phyloP scores from a whole-genome alignment of 129 eudicot species.

The Escallonia rubra region DNA sequence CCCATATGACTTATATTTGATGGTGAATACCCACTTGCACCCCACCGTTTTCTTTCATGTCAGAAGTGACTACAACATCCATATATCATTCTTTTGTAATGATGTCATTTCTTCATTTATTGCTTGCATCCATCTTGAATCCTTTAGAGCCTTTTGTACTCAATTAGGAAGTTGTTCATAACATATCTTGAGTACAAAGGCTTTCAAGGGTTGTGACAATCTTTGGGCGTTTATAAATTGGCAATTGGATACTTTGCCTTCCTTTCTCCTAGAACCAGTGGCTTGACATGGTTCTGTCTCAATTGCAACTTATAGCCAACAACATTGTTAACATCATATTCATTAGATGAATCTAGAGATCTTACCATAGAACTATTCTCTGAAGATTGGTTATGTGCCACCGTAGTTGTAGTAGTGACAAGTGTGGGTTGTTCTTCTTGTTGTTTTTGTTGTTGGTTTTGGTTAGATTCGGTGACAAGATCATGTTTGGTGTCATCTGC shows the following conservation, averaged over 20 bases:
- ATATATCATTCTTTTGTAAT: neutral
- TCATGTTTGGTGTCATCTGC: no score
- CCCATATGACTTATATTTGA: neutral
- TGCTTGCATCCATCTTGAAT: neutral
- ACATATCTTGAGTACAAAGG: neutral
- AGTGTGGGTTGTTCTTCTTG: neutral
- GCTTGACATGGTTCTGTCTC: conserved; percentile 4
- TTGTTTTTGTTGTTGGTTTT: neutral
- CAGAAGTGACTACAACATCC: neutral
- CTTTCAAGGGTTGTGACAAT: neutral
- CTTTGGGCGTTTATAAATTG: neutral
- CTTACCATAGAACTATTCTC: conserved; percentile 11
- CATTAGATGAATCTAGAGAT: neutral
- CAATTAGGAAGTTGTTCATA: neutral
- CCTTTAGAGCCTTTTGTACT: neutral
- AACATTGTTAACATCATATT: neutral
- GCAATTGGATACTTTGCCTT: conserved; percentile 9
- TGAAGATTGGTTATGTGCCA: neutral
- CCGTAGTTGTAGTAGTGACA: neutral
- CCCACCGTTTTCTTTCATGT: neutral
- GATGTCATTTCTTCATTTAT: conserved; percentile 4
- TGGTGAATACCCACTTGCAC: neutral
- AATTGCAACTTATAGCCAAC: conserved; percentile 4
- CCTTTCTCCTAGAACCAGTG: neutral
- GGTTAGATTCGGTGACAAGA: neutral